Base-by-base conservation (phyloP, 106 monocot species). In the Dioscorea dumetorum region DNA sequence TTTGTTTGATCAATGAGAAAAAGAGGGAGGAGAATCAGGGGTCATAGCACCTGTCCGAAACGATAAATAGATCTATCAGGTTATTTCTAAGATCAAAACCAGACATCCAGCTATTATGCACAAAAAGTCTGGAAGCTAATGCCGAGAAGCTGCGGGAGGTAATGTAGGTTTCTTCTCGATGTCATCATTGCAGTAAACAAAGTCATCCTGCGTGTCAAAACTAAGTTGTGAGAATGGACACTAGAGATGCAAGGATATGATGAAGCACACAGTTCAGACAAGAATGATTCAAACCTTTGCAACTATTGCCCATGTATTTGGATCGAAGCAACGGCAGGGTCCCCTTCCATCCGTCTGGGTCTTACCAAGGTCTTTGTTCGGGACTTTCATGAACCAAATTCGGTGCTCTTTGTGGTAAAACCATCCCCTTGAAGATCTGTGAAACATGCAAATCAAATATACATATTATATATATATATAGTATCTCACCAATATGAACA, bases 151-250 rank as follows among this genome's bases (percentile, higher is more conserved):
- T 21, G 70, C 58, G 57, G 74, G 63, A 74, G 87, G 85, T 31
- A 91, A 54, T 16, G 41, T 63, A 57, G 95, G 91, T 78, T 73
- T 88, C 79, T 91, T 91, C 74, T 95, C 95, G 35, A 95, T 52
- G 41, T 64, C 62, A 41, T 95, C 91, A 62, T 95, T 90, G 33
- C 79, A 76, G 20, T 90, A 51, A 49, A 66, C 82, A 77, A 94
- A 80, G 75, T 90, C 88, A 34, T 95, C 88, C 95, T 95, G 86
- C 83, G 80, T 20, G 49, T 14, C 65, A 51, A 41, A 41, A 41
- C 10, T 56, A 34, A 58, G n/a, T 48, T 13, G 41, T 41, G 41
- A 78, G 61, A 83, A 16, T 41, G 15, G 31, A 33, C n/a, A 57
- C 33, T 19, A 32, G 6, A 11, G 54, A 54, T 19, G 17, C 51